Evolutionary conservation across 2,329 filamentous ascomycete species (phyloP), one percentile per base, ranked within the genome.

Genomic region (Hypoxylon sp.): DNA sequence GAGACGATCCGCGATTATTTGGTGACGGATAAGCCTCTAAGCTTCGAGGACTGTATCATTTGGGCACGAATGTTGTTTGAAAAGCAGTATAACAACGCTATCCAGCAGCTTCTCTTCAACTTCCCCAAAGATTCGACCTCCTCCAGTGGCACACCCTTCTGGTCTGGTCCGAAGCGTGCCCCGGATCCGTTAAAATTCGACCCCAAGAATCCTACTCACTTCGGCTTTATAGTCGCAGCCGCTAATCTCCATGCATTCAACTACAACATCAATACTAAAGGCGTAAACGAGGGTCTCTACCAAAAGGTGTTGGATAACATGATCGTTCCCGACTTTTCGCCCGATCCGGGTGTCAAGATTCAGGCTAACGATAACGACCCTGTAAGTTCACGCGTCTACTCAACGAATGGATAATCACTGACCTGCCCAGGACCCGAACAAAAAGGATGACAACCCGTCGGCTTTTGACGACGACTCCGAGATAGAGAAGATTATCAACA

Each of bases 201-300:
- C 64, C 73, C 87, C 35, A 82, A 86, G 53, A 94, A 97, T 73
- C 79, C 86, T 7, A 94, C 91, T 15, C 94, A 99, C 73, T 87
- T 93, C 67, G 84, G 83, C 26, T 99, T 97, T 69, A 79, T 99
- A 45, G 84, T 95, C 56, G 86, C 94, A 12, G 94, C 86, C 5
- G 91, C 94, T 25, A 94, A 95, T 68, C 81, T 99, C 17, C 94
- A 97, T 65, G 94, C 93, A 0, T 99, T 94, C 82, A 99, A 99
- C 78, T 99, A 96, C 73, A 89, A 90, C 54, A 97, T 99, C 72
- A 93, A 95, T 67, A 85, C 88, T n/a, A 90, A 89, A 54, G 85
- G 82, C 35, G 78, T 83, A 45, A 84, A 86, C 55, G 86, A 86
- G 68, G 78, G 81, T 6, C 83, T 91, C 58, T 96, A 96, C 69